A percentile compares a stretch with the other conserved stretches of the same genome.
phyloP scores from a whole-genome alignment of 805 yeast genomes.

The Candida endomychidarum region DNA sequence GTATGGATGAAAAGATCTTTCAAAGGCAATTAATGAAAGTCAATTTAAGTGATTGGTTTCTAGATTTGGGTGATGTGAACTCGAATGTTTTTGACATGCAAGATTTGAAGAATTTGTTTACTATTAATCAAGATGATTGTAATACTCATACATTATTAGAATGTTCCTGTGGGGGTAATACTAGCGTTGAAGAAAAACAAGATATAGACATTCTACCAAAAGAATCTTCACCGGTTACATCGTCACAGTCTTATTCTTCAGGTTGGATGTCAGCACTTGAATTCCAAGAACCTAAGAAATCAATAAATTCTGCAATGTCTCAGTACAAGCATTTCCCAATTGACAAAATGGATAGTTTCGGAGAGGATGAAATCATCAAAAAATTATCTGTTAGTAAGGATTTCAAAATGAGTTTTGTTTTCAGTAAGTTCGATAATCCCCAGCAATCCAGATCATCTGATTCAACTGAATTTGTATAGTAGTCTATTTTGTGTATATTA shows the following conservation, averaged over 20 bases:
- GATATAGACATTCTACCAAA: background rate
- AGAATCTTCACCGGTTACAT: background rate
- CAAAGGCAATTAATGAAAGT: conserved; percentile 88
- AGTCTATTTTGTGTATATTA: too few species aligned
- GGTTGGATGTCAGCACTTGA: conserved; percentile 63
- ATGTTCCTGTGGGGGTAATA: conserved; percentile 57
- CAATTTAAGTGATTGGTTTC: conserved; percentile 71
- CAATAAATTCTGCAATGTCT: conserved; percentile 57
- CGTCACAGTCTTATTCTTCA: background rate
- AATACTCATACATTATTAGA: conserved; percentile 78
- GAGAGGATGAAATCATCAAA: conserved; percentile 9
- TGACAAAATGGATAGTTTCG: background rate
- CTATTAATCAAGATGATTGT: conserved; percentile 50
- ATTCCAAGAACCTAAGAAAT: conserved; percentile 35
- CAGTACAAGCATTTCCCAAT: conserved; percentile 69
- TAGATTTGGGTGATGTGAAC: conserved; percentile 49
- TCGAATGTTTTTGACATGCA: conserved; percentile 66
- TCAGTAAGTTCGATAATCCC: conserved; percentile 33
- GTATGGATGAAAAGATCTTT: conserved; percentile 90
- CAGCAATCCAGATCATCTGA: too few species aligned
- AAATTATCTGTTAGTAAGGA: conserved; percentile 6
- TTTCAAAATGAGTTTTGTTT: conserved; percentile 35
- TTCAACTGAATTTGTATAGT: too few species aligned
- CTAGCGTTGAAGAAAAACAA: conserved; percentile 11
- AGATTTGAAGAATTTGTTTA: conserved; percentile 76